Percentiles rank a stretch among this genome's conserved stretches.
phyloP scores from a whole-genome alignment of 768 basidiomycete species.

The Collybiopsis luxurians region DNA sequence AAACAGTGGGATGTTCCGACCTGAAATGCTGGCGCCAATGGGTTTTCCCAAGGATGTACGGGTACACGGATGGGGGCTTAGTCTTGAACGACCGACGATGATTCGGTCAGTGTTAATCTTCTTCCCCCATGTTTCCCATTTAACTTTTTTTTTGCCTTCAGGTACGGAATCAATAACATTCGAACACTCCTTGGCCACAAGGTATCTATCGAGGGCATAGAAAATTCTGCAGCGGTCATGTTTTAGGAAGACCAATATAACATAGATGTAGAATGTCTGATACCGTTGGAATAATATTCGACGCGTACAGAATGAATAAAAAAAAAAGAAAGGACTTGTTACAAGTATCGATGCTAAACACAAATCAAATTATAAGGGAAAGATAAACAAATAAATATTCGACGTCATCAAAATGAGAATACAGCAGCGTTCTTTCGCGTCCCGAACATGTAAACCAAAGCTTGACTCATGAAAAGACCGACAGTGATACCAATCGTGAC shows the following conservation, averaged over 20 bases:
- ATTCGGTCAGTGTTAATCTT: conserved; percentile 65
- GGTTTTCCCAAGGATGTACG: conserved; percentile 95
- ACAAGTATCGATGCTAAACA: too few species aligned
- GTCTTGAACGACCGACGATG: conserved; percentile 96
- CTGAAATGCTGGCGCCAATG: conserved; percentile 99
- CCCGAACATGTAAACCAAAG: conserved; percentile 85
- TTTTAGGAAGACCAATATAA: conserved; percentile 47
- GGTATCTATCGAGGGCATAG: conserved; percentile 85
- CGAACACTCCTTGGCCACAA: conserved; percentile 97
- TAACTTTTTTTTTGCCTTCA: conserved; percentile 27
- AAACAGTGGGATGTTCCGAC: conserved; percentile 99
- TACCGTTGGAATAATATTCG: conserved; percentile 44
- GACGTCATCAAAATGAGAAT: conserved; percentile 70
- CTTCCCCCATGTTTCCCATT: neutral
- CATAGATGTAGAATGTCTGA: conserved; percentile 12
- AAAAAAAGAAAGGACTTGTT: too few species aligned
- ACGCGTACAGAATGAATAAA: conserved; percentile 18
- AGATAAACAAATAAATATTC: too few species aligned
- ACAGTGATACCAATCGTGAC: conserved; percentile 91
- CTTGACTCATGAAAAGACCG: conserved; percentile 85
- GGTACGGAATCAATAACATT: conserved; percentile 97
- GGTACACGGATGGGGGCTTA: conserved; percentile 96
- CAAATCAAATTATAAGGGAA: too few species aligned
- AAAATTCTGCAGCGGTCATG: conserved; percentile 87
- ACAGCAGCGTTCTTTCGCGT: conserved; percentile 80